Base-by-base conservation (phyloP, 1,284 basidiomycete genomes). In the Volvariella surrecta region DNA sequence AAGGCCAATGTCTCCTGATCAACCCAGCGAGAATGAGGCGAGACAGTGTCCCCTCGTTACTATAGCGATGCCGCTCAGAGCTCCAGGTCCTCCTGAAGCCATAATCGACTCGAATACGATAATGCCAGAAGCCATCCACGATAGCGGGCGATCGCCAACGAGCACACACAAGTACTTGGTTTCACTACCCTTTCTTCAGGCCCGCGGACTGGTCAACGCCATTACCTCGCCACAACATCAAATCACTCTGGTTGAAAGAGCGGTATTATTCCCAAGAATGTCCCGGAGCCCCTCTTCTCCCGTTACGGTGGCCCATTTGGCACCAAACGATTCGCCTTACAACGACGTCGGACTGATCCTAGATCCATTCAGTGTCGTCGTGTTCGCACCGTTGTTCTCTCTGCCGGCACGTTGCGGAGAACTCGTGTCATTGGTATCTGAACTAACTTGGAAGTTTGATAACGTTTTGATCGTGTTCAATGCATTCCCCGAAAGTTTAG, bases 111-210 rank as follows among this genome's bases (percentile, higher is more conserved):
- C 53, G 28, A 64, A 66, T 44, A 83, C 77, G 2, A 56, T 81
- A 16, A 52, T 53, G 13, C 59, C 78, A 32, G 70, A 73, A 4
- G 52, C 57, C 3, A 40, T 50, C 13, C 58, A 58, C 57, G 44
- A 47, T n/a, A 55, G 6, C 24, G 11, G 11, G 24, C 6, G 6
- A 28, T 11, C 24, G 11, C 11, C 24, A 6, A 11, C n/a, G 24
- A 28, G 11, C 24, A 28, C 6, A n/a, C 82, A 86, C 56, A 70
- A 66, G 19, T 88, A 86, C 53, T 65, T 89, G 57, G 74, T 74
- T 13, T 86, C 82, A 13, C 55, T 86, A 44, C 64, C 74, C 19
- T 48, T 85, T n/a, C 62, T 86, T 3, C 82, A 87, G 56, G 79
- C 79, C 52, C 75, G 74, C 41, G 64, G 63, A 9, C 61, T 88